Evolutionary conservation across 176 grass and related monocot species (phyloP).

Genomic region (Triticum monococcum): DNA sequence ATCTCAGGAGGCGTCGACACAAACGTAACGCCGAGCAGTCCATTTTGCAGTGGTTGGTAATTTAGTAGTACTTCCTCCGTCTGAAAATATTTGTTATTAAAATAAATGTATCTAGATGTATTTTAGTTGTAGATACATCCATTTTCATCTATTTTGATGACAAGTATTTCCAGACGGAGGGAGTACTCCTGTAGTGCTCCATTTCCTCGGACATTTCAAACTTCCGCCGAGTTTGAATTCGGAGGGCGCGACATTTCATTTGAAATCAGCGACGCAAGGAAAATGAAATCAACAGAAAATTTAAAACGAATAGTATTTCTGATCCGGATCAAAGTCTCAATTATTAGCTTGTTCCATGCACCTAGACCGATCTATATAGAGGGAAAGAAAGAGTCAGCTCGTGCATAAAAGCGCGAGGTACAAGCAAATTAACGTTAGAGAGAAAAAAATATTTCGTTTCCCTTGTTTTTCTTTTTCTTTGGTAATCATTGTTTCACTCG

Average conservation of each 20-base stretch:
- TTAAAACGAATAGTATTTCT: neutral
- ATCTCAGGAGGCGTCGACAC: neutral
- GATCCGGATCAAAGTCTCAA: neutral
- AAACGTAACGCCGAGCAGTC: neutral
- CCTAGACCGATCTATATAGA: neutral
- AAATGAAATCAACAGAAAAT: neutral
- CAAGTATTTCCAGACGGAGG: no score
- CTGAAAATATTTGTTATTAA: no score
- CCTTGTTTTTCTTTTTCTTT: neutral
- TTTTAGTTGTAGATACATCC: no score
- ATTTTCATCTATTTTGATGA: no score
- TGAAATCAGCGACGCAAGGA: neutral
- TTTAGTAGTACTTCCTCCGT: no score
- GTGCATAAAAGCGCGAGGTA: neutral
- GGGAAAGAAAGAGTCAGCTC: neutral
- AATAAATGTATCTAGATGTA: no score
- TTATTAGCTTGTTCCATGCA: neutral
- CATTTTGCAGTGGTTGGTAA: neutral
- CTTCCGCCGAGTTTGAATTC: neutral
- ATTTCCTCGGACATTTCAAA: neutral
- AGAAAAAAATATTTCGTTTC: neutral
- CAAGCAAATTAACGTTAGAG: neutral
- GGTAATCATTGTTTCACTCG: neutral
- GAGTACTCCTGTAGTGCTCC: no score
- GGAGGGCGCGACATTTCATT: neutral